These are phyloP conservation scores for Beauveria medogensis DNA, from an alignment of 2,329 filamentous ascomycete species.

Conservation along the genomic window DNA sequence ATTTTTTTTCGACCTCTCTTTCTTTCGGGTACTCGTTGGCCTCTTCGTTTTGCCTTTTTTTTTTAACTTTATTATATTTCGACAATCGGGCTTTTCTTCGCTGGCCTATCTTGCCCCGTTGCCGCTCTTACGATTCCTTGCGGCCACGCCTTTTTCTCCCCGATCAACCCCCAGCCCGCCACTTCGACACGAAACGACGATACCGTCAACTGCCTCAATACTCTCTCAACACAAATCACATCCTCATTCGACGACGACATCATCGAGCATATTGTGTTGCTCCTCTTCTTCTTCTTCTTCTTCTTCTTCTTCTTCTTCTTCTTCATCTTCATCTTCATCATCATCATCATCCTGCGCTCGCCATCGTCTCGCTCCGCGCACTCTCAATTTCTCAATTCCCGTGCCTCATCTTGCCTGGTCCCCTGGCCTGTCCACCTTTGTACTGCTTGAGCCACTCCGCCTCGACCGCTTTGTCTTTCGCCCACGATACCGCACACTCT, in stretches of 20 bases:
- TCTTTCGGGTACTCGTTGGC: background rate
- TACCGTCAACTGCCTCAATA: background rate
- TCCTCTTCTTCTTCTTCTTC: too few relatives aligned
- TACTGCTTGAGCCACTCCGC: background rate
- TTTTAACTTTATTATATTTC: background rate
- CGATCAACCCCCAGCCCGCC: slow-evolving; percentile 5
- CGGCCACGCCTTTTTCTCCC: slow-evolving; percentile 1
- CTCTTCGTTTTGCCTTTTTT: background rate
- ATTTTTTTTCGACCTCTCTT: slow-evolving; percentile 12
- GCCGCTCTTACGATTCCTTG: background rate
- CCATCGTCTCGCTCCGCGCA: background rate
- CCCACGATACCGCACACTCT: background rate
- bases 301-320: too few relatives aligned
- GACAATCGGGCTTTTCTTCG: background rate
- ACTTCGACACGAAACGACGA: background rate
- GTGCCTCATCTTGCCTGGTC: slow-evolving; percentile 1
- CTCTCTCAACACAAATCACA: background rate
- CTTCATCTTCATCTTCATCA: too few relatives aligned
- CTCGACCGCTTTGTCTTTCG: background rate
- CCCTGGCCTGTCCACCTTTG: background rate
- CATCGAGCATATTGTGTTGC: background rate
- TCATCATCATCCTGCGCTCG: background rate
- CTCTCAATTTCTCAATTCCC: background rate
- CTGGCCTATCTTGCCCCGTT: background rate
- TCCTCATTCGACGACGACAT: background rate